Base-by-base conservation (phyloP, 192 early-diverging fungal species). In the Dissophora ornata region DNA sequence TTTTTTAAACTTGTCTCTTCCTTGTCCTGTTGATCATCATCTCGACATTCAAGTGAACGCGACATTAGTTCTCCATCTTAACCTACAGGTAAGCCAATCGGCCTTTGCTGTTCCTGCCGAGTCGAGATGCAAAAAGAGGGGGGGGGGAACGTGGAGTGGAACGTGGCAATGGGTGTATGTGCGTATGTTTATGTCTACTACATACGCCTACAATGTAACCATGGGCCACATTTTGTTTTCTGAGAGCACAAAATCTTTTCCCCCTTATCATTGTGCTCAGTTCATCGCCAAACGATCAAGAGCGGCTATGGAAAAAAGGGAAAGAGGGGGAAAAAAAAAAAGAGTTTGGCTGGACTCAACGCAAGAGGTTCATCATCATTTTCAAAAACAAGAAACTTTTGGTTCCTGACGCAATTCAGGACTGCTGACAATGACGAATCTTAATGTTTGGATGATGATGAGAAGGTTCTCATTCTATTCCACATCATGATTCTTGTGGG, bases 401-500 rank as follows among this genome's bases (percentile, higher is more conserved):
- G n/a, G n/a, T n/a, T n/a, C n/a, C n/a, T 12, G 36, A 38, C 44
- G 4, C 44, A n/a, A 5, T n/a, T 45, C 44, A 45, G 44, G n/a
- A n/a, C 44, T 18, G 12, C 18, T 45, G 44, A 45, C 44, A n/a
- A 16, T 19, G 28, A 26, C 36, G 36, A 13, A 38, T 38, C 36
- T 13, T 6, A 38, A 13, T 38, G 36, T 13, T 13, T 13, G n/a
- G 61, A 63, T 52, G 62, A 54, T 45, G 51, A 52, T 13, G 32
- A n/a, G 42, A 18, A 51, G 62, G 62, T 65, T 65, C 62, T 65
- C 41, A 65, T 54, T 64, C 62, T 64, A 53, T 53, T 22, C 47
- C 38, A 24, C 26, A 30, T 47, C 30, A n/a, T 50, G 33, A 36
- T 51, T 29, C 33, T 24, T 60, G 34, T 5, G 2, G 15, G 42